A percentile compares a stretch with the other conserved stretches of the same genome.
These are phyloP conservation scores for Alternaria dauci DNA, from an alignment of 2,329 filamentous ascomycete genomes.

Conservation along the genomic window DNA sequence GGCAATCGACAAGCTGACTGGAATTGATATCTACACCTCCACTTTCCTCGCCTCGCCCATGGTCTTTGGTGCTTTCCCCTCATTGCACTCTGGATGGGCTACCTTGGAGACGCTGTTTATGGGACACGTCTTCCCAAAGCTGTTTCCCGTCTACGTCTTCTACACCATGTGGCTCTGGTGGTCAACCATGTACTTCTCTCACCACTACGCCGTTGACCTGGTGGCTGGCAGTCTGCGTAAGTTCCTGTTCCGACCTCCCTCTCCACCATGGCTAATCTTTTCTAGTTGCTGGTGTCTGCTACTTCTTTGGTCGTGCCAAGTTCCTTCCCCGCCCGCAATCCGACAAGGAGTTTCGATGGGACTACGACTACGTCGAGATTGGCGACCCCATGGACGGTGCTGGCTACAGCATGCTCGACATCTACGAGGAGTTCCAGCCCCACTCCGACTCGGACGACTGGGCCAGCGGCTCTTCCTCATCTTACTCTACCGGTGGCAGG, in stretches of 20 bases:
- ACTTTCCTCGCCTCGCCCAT: slow-evolving; percentile 89
- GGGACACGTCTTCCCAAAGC: slow-evolving; percentile 86
- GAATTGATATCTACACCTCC: slow-evolving; percentile 90
- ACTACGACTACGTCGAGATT: slow-evolving; percentile 91
- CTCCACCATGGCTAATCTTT: slow-evolving; percentile 29
- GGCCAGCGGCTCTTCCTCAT: slow-evolving; percentile 86
- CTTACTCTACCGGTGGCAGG: slow-evolving; percentile 70
- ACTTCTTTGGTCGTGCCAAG: slow-evolving; percentile 80
- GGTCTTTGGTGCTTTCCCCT: slow-evolving; percentile 95
- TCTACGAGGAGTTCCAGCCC: slow-evolving; percentile 62
- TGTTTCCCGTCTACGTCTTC: slow-evolving; percentile 79
- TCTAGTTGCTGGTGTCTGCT: slow-evolving; percentile 72
- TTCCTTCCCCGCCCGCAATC: slow-evolving; percentile 83
- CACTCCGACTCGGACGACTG: slow-evolving; percentile 82
- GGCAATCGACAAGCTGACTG: slow-evolving; percentile 87
- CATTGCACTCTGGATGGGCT: slow-evolving; percentile 87
- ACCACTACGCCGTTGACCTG: slow-evolving; percentile 95
- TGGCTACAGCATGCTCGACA: slow-evolving; percentile 63
- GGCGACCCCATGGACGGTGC: slow-evolving; percentile 67
- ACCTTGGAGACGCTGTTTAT: slow-evolving; percentile 92
- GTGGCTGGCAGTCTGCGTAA: slow-evolving; percentile 78
- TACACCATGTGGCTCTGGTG: slow-evolving; percentile 97
- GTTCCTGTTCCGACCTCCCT: slow-evolving; percentile 17
- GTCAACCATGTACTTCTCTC: slow-evolving; percentile 97
- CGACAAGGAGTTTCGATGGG: slow-evolving; percentile 90